Evolutionary conservation across 2,329 filamentous ascomycete genomes (phyloP), one percentile per base, ranked within the genome.

Genomic region (Arthrobotrys musiformis): DNA sequence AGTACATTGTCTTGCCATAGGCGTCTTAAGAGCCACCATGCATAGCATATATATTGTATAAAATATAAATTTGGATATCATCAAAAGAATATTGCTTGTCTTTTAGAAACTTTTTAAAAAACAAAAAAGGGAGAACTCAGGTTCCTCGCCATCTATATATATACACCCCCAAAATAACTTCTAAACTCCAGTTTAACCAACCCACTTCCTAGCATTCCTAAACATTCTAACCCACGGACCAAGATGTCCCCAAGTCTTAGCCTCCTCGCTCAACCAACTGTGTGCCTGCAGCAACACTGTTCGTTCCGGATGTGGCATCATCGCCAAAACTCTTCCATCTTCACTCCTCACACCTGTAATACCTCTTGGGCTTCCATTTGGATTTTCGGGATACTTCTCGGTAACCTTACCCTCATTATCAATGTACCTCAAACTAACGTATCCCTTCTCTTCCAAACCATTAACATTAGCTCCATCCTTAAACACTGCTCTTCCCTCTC

Each of bases 281-380:
- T 87, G 89, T 77, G 93, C 90, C 73, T 93, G 92, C 70, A 89
- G 89, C 85, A 96, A 85, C 73, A 97, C 90, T 15, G 92, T 96
- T n/a, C 93, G 89, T 85, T 97, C 93, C 0, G 93, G 93, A 83
- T 97, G 93, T 78, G 94, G 94, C 93, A 97, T 97, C 85, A 97
- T 89, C 5, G 93, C 93, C 80, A 97, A 84, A 0, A 96, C 92
- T 70, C 92, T 88, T 11, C 93, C 93, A 82, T 97, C 91, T 48
- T 86, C 87, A 81, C 89, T 93, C 80, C 91, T 87, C 26, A 96
- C 91, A 82, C 90, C 93, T 0, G 93, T 92, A 79, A 97, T 91
- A 82, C 92, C 93, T 78, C 88, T 86, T 0, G 92, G 92, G 82
- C 91, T 93, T 63, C 93, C 93, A 84, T 97, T 97, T 62, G 91